Percentiles rank a stretch among this genome's conserved stretches.
Conservation (phyloP, 306 rosid genomes). For the Leucaena leucocephala region DNA sequence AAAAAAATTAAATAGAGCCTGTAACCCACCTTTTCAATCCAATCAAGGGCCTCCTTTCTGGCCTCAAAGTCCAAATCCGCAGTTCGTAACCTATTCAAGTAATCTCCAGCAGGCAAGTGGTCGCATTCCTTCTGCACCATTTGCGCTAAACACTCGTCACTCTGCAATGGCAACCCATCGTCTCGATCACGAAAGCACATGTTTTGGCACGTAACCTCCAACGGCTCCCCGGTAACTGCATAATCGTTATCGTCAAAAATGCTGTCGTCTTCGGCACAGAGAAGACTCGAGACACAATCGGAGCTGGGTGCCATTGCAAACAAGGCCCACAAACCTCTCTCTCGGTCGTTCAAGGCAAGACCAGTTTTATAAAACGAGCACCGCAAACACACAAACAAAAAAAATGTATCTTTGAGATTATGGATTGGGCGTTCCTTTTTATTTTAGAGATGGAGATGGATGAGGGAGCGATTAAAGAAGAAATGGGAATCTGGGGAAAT, state of each 20-base stretch:
- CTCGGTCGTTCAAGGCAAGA: neutral
- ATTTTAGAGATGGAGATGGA: conserved; percentile 34
- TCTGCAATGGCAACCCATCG: conserved; percentile 55
- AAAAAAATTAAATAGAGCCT: conserved; percentile 3
- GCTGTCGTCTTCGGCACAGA: conserved; percentile 68
- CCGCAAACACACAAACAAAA: neutral
- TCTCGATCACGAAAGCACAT: conserved; percentile 36
- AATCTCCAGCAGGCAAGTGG: conserved; percentile 64
- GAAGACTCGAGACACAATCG: conserved; percentile 67
- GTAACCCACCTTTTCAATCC: conserved; percentile 77
- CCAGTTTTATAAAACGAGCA: neutral
- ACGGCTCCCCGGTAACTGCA: conserved; percentile 39
- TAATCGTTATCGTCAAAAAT: conserved; percentile 59
- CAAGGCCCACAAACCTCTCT: conserved; percentile 1
- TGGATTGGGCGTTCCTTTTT: conserved; percentile 25
- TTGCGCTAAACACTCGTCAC: conserved; percentile 64
- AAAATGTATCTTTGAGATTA: conserved; percentile 18
- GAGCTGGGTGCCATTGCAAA: conserved; percentile 83
- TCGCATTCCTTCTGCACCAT: conserved; percentile 64
- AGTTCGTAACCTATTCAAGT: conserved; percentile 51
- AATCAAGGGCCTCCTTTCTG: conserved; percentile 71
- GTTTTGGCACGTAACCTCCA: conserved; percentile 44
- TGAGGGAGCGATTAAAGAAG: conserved; percentile 20
- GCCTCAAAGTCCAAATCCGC: conserved; percentile 75
- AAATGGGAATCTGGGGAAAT: conserved; percentile 35